Evolutionary conservation across 73 alveolate genomes (phyloP).

Genomic region (Tetrahymena thermophila): DNA sequence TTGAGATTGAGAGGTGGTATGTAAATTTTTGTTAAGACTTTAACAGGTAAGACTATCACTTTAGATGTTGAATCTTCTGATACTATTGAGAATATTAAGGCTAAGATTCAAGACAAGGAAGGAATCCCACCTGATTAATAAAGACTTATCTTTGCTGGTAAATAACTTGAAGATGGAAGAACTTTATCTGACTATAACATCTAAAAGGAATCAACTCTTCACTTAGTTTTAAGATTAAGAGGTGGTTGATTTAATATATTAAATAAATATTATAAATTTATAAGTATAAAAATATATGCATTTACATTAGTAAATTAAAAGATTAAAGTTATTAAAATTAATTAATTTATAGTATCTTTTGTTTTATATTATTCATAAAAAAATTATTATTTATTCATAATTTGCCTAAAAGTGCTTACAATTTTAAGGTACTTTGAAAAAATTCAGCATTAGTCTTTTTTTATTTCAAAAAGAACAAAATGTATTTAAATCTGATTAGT

Average conservation of each 20-base stretch:
- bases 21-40: conserved; percentile 43
- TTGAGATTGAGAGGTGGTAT: conserved; percentile 48
- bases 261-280: too few species aligned
- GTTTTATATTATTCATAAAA: too few species aligned
- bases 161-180: conserved; percentile 39
- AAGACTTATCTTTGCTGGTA: conserved; percentile 35
- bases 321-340: too few species aligned
- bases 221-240: conserved; percentile 39
- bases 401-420: too few species aligned
- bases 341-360: too few species aligned
- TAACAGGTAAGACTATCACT: conserved; percentile 48
- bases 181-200: conserved; percentile 31
- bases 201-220: conserved; percentile 5
- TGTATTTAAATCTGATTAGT: too few species aligned
- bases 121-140: conserved; percentile 47
- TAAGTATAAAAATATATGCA: not conserved
- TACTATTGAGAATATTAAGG: conserved; percentile 49
- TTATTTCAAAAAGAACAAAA: too few species aligned
- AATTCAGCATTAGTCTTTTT: too few species aligned
- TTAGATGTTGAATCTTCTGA: conserved; percentile 53
- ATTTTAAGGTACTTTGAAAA: too few species aligned
- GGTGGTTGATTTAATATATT: conserved; percentile 1
- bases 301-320: not conserved
- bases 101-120: conserved; percentile 52
- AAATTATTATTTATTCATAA: too few species aligned